Conservation (phyloP, 441 rosid genomes). For the Pelargonium cotyledonis region DNA sequence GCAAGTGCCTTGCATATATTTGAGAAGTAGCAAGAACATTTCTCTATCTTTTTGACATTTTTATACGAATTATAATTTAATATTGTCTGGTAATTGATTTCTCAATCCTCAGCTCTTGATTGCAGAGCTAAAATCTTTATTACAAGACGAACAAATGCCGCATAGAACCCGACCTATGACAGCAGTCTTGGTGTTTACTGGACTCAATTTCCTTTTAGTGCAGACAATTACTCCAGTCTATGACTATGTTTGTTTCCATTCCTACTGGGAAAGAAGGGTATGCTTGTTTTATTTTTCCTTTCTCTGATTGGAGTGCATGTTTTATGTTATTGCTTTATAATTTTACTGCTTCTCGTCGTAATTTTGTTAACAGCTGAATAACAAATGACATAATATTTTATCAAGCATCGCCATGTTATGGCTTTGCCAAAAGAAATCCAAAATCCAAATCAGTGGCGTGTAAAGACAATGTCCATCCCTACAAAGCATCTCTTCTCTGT, state of each 20-base stretch:
- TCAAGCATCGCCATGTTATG: not conserved
- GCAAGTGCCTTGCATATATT: not conserved
- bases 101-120: not conserved
- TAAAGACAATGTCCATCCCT: no score
- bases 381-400: not conserved
- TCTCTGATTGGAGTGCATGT: not conserved
- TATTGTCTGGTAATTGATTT: not conserved
- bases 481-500: no score
- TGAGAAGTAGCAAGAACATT: no score
- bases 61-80: no score
- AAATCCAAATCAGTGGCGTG: not conserved
- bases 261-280: conserved; percentile 6
- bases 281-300: not conserved
- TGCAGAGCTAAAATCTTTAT: not conserved
- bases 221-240: conserved; percentile 4
- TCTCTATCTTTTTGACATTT: no score
- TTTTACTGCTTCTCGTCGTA: not conserved
- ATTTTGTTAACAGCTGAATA: no score
- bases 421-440: not conserved
- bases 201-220: not conserved
- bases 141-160: not conserved
- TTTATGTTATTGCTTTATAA: not conserved
- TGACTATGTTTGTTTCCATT: conserved; percentile 1
- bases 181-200: not conserved
- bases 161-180: conserved; percentile 5